A percentile compares a stretch with the other conserved stretches of the same genome.
phyloP scores from a whole-genome alignment of 2,329 filamentous ascomycete genomes.

The Exophiala spinifera region DNA sequence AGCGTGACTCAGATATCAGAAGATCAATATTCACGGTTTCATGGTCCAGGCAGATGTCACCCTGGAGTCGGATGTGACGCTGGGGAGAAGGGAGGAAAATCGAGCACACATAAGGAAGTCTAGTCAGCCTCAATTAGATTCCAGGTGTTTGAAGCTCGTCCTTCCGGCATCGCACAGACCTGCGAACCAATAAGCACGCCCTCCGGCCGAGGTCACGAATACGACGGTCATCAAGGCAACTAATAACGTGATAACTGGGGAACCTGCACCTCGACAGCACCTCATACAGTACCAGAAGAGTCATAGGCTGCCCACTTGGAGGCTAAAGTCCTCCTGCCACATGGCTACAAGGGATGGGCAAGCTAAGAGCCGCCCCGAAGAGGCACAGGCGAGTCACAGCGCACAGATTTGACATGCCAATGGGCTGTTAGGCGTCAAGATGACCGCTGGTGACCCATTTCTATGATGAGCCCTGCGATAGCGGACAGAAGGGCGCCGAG shows the following conservation, averaged over 20 bases:
- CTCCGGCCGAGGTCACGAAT: neutral
- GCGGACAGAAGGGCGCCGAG: neutral
- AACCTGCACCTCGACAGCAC: neutral
- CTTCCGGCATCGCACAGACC: slow-evolving; percentile 7
- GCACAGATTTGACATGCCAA: neutral
- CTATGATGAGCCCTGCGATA: neutral
- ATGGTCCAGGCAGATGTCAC: slow-evolving; percentile 17
- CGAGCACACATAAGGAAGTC: neutral
- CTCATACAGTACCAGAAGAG: neutral
- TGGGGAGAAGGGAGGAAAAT: slow-evolving; percentile 8
- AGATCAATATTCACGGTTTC: slow-evolving; percentile 10
- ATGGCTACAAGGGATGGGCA: slow-evolving; percentile 5
- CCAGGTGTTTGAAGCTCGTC: neutral
- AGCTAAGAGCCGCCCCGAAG: neutral
- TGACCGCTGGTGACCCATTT: neutral
- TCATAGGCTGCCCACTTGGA: neutral
- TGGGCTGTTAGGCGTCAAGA: neutral
- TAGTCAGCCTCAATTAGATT: slow-evolving; percentile 6
- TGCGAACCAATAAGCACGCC: neutral
- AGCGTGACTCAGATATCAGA: neutral
- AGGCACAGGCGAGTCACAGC: neutral
- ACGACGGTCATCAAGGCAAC: neutral
- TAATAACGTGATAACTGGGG: neutral
- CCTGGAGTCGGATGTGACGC: slow-evolving; percentile 24
- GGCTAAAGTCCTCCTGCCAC: slow-evolving; percentile 12